Conservation (phyloP, 805 yeast genomes). For the Pichia scutulata region DNA sequence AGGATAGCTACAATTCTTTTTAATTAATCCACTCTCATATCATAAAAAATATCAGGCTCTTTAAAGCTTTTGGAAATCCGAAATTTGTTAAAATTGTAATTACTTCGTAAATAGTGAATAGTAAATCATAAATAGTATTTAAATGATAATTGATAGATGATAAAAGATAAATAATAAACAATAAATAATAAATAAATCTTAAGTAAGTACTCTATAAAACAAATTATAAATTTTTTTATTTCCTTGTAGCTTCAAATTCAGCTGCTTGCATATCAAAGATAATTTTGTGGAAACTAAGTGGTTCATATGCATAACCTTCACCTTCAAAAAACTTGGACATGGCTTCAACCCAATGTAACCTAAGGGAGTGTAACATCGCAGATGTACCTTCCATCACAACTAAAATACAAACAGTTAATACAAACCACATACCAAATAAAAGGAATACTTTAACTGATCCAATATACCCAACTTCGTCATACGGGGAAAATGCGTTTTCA, state of each 20-base stretch:
- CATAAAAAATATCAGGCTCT: no score
- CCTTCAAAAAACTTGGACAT: slow-evolving; percentile 78
- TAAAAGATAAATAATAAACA: background rate
- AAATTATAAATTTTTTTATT: no score
- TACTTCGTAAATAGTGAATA: no score
- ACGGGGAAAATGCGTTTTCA: slow-evolving; percentile 43
- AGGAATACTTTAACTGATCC: slow-evolving; percentile 54
- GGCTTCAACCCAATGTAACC: slow-evolving; percentile 78
- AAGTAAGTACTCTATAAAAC: background rate
- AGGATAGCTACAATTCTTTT: no score
- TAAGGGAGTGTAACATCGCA: slow-evolving; percentile 73
- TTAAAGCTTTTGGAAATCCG: no score
- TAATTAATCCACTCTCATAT: no score
- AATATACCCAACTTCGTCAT: slow-evolving; percentile 39
- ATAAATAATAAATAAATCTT: background rate
- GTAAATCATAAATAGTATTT: no score
- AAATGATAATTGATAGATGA: no score
- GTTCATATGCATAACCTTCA: slow-evolving; percentile 62
- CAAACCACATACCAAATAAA: slow-evolving; percentile 70
- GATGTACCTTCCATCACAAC: slow-evolving; percentile 80
- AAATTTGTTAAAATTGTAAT: no score
- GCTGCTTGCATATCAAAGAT: slow-evolving; percentile 13
- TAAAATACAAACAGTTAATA: slow-evolving; percentile 57
- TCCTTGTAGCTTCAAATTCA: slow-evolving; percentile 5
- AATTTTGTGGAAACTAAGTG: slow-evolving; percentile 42